Evolutionary conservation across 441 rosid species (phyloP).

Genomic region (Adansonia gregorii): DNA sequence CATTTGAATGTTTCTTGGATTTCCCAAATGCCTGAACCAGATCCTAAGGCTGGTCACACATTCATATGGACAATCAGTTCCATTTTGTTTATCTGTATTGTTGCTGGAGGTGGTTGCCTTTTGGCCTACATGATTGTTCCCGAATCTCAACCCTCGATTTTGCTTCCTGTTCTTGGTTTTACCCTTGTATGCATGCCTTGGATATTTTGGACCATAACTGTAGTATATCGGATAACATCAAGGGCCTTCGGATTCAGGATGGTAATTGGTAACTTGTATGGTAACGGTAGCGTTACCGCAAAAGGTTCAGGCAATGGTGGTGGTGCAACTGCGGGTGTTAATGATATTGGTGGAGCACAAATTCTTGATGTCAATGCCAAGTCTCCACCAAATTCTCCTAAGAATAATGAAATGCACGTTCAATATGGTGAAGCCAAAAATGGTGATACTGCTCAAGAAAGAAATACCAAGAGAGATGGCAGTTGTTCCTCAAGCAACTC

Average conservation of each 20-base stretch:
- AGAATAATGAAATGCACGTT: conserved; percentile 3
- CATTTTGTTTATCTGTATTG: conserved; percentile 44
- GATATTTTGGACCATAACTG: conserved; percentile 71
- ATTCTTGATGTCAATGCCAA: not conserved
- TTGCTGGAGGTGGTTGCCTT: conserved; percentile 53
- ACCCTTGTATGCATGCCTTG: conserved; percentile 76
- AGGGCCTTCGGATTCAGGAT: conserved; percentile 63
- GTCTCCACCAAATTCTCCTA: not conserved
- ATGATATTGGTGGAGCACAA: not conserved
- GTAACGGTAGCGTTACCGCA: conserved; percentile 13
- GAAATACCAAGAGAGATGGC: not conserved
- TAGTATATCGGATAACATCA: conserved; percentile 62
- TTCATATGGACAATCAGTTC: conserved; percentile 51
- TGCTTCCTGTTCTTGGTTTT: conserved; percentile 64
- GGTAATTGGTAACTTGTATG: conserved; percentile 49
- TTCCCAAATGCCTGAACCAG: conserved; percentile 62
- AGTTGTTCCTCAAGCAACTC: conserved; percentile 33
- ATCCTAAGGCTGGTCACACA: conserved; percentile 49
- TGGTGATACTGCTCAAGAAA: not conserved
- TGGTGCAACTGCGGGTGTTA: not conserved
- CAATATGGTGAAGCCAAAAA: conserved; percentile 14
- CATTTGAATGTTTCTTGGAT: conserved; percentile 18
- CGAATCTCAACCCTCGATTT: conserved; percentile 36
- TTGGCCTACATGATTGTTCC: conserved; percentile 51
- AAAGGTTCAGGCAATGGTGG: not conserved